Evolutionary conservation across 208 protist species (phyloP), one percentile per base, ranked within the genome.

Genomic region (Tritrichomonas foetus): DNA sequence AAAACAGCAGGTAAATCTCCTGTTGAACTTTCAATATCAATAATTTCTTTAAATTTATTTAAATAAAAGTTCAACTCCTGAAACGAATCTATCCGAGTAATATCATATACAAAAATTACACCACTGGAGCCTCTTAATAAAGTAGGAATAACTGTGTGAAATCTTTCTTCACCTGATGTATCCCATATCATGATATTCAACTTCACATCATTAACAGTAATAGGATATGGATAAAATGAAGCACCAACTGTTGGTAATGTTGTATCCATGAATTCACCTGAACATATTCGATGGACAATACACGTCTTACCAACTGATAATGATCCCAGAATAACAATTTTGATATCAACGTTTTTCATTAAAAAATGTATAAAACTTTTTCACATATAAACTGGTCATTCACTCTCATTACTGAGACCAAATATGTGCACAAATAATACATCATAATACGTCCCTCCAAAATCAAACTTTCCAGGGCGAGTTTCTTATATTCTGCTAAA

Each of bases 41-140:
- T n/a, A n/a, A n/a, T n/a, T n/a, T n/a, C n/a, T n/a, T n/a, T n/a
- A n/a, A n/a, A n/a, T n/a, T n/a, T n/a, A n/a, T n/a, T n/a, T n/a
- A n/a, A n/a, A n/a, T n/a, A n/a, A n/a, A n/a, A n/a, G n/a, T n/a
- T n/a, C n/a, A n/a, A n/a, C n/a, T n/a, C n/a, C n/a, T n/a, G n/a
- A n/a, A n/a, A n/a, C n/a, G n/a, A n/a, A n/a, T n/a, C n/a, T n/a
- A n/a, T n/a, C n/a, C n/a, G n/a, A n/a, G n/a, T n/a, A n/a, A n/a
- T n/a, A n/a, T n/a, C n/a, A n/a, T n/a, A 96, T 41, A 96, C 95
- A 30, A 96, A 69, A 64, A 96, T 94, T 33, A 95, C 95, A 3
- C 95, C 95, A 22, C 82, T 92, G n/a, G 95, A 94, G 57, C 94
- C 95, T 49, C 94, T 93, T 94, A 96, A 96, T 66, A 96, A 96